These are phyloP conservation scores for Chiua virens DNA, from an alignment of 768 basidiomycete genomes.

Conservation along the genomic window DNA sequence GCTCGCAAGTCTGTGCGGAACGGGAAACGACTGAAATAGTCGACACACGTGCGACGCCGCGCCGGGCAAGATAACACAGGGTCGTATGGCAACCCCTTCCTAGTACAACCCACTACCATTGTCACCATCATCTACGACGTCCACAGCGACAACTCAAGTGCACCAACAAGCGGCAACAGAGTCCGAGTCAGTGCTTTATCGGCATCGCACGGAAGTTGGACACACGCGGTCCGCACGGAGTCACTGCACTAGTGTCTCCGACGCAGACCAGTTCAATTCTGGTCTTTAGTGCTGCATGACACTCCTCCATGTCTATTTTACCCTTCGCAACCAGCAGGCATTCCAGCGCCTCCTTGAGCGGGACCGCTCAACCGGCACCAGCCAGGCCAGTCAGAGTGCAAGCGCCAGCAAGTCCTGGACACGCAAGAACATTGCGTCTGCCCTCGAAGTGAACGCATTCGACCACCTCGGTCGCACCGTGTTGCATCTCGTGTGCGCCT, in stretches of 20 bases:
- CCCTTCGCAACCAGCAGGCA: slow-evolving; percentile 67
- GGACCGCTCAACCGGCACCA: slow-evolving; percentile 36
- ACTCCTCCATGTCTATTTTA: slow-evolving; percentile 77
- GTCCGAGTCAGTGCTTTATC: slow-evolving; percentile 8
- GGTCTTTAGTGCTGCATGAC: slow-evolving; percentile 53
- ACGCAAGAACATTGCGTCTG: slow-evolving; percentile 39
- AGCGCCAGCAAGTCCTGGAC: slow-evolving; percentile 62
- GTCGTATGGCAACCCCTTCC: too few species aligned
- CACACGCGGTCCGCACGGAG: slow-evolving; percentile 24
- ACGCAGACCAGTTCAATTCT: slow-evolving; percentile 17
- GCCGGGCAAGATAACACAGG: background rate
- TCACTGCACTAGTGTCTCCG: slow-evolving; percentile 26
- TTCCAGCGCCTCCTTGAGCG: slow-evolving; percentile 75
- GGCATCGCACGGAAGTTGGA: slow-evolving; percentile 18
- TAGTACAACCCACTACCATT: too few species aligned
- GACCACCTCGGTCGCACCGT: slow-evolving; percentile 76
- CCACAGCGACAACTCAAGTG: background rate
- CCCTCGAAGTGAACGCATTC: slow-evolving; percentile 64
- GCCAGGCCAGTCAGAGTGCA: slow-evolving; percentile 32
- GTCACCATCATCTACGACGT: background rate
- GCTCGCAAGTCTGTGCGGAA: background rate
- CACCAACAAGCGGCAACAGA: background rate
- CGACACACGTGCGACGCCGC: slow-evolving; percentile 17
- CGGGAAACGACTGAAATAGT: slow-evolving; percentile 1
- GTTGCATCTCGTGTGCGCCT: slow-evolving; percentile 77